Conservation (phyloP, 371 early-diverging fungal species). For the Apophysomyces variabilis region DNA sequence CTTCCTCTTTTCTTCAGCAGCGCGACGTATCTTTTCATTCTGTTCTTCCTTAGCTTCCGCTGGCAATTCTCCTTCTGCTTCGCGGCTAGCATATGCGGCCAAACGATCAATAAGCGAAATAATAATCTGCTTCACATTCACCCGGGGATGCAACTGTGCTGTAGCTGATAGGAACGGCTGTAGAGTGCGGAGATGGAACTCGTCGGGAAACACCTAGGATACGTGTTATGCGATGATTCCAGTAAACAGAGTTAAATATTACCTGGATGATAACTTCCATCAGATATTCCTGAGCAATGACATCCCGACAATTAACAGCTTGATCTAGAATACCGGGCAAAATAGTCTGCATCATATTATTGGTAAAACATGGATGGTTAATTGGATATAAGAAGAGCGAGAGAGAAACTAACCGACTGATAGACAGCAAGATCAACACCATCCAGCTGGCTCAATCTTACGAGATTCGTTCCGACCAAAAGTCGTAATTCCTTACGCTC, state of each 20-base stretch:
- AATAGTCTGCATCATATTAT: constrained; percentile 55
- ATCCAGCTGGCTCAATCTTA: constrained; percentile 90
- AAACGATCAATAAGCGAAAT: constrained; percentile 93
- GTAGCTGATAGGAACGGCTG: constrained; percentile 88
- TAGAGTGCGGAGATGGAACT: constrained; percentile 92
- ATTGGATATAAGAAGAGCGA: constrained; percentile 6
- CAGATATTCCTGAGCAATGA: constrained; percentile 98
- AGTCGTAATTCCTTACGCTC: constrained; percentile 94
- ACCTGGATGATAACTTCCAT: constrained; percentile 98
- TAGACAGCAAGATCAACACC: constrained; percentile 85
- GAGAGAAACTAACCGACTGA: constrained; percentile 54
- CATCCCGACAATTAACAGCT: constrained; percentile 93
- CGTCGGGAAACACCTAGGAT: constrained; percentile 87
- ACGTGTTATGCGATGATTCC: neutral
- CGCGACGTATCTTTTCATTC: constrained; percentile 30
- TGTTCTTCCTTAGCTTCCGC: constrained; percentile 27
- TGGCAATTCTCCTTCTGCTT: constrained; percentile 30
- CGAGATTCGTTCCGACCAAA: constrained; percentile 95
- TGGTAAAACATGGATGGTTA: neutral
- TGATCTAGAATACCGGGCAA: constrained; percentile 93
- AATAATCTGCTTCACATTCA: constrained; percentile 94
- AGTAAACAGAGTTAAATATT: constrained; percentile 2
- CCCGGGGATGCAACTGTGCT: constrained; percentile 86
- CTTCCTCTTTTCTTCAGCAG: constrained; percentile 34
- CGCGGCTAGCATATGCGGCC: constrained; percentile 38